A percentile compares a stretch with the other conserved stretches of the same genome.
phyloP scores from a whole-genome alignment of 1,284 basidiomycete species.

The Tranzscheliella williamsii region DNA sequence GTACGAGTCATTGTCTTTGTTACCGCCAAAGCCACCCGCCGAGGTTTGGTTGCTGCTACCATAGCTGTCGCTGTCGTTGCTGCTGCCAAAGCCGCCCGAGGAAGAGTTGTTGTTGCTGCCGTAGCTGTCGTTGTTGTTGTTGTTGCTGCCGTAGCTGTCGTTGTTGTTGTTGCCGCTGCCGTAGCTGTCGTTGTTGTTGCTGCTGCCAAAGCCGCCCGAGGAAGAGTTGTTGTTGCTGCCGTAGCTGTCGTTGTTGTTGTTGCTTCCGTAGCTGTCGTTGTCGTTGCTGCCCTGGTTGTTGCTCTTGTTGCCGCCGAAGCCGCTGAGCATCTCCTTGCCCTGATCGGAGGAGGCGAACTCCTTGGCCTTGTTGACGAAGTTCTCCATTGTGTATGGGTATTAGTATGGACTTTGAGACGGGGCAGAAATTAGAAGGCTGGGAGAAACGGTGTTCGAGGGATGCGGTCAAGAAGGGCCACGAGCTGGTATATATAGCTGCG shows the following conservation, averaged over 20 bases:
- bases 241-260: constrained; percentile 5
- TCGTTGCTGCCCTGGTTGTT: constrained; percentile 22
- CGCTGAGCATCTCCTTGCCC: constrained; percentile 36
- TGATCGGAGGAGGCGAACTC: constrained; percentile 44
- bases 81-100: neutral
- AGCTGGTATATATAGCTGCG: constrained; percentile 2
- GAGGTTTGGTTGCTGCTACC: neutral
- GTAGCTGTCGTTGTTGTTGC: constrained; percentile 9
- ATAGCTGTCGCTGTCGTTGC: neutral
- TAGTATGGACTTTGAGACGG: too few relatives aligned
- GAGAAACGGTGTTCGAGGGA: neutral
- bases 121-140: constrained; percentile 6
- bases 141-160: constrained; percentile 6
- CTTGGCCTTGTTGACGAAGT: constrained; percentile 51
- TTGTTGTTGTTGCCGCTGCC: constrained; percentile 8
- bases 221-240: constrained; percentile 4
- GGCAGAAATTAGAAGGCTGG: too few relatives aligned
- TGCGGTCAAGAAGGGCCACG: neutral
- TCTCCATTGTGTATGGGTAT: constrained; percentile 40
- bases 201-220: too few relatives aligned
- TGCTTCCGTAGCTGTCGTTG: constrained; percentile 1
- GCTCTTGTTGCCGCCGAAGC: constrained; percentile 34
- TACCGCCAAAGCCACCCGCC: neutral
- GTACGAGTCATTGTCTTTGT: constrained; percentile 9
- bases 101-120: constrained; percentile 6